These are phyloP conservation scores for Wickerhamomyces canadensis DNA, from an alignment of 805 yeast genomes.

Conservation along the genomic window DNA sequence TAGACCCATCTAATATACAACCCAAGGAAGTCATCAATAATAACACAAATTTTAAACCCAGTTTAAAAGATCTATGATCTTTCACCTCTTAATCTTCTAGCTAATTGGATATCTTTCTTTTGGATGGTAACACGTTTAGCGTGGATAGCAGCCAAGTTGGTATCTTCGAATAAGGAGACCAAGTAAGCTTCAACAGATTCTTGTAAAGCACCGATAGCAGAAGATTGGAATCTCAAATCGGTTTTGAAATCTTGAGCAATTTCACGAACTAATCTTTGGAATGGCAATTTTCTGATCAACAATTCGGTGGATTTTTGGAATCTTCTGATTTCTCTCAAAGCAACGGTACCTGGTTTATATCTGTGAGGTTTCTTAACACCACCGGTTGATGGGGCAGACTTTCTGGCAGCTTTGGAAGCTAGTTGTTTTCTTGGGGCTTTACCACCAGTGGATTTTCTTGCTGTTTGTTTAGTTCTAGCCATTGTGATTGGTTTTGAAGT, in stretches of 20 bases:
- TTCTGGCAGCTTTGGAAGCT: conserved; percentile 91
- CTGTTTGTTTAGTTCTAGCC: conserved; percentile 95
- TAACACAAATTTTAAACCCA: not conserved
- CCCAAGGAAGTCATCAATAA: too few species aligned
- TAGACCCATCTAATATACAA: conserved; percentile 2
- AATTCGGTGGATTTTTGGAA: conserved; percentile 95
- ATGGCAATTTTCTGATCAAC: conserved; percentile 92
- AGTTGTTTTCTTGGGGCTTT: conserved; percentile 93
- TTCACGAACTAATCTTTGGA: conserved; percentile 95
- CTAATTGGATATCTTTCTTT: conserved; percentile 97
- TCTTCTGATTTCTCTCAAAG: conserved; percentile 94
- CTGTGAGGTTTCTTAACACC: conserved; percentile 95
- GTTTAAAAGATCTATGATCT: conserved; percentile 49
- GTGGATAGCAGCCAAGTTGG: conserved; percentile 97
- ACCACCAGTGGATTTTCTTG: conserved; percentile 95
- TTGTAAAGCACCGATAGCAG: conserved; percentile 96
- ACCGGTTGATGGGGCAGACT: conserved; percentile 86
- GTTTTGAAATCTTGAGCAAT: conserved; percentile 92
- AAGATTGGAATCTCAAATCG: conserved; percentile 93
- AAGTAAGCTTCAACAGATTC: conserved; percentile 98
- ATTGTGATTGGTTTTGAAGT: conserved; percentile 31
- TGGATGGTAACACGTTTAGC: conserved; percentile 99
- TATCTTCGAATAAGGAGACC: conserved; percentile 94
- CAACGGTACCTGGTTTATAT: conserved; percentile 97
- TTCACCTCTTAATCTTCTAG: conserved; percentile 97